Base-by-base conservation (phyloP, 257 asterid species). In the Rehmannia glutinosa region DNA sequence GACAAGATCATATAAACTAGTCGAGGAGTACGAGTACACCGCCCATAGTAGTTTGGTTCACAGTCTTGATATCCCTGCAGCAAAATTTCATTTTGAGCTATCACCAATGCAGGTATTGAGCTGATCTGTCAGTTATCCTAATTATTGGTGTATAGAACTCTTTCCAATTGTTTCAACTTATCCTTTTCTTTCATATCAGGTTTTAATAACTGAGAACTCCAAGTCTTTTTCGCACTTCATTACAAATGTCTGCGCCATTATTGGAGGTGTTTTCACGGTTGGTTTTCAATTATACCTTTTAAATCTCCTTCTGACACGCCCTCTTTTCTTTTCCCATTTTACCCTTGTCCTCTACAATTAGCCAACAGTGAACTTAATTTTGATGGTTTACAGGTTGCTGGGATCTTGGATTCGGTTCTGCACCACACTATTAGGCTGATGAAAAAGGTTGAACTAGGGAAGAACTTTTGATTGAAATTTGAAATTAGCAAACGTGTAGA, bases 191-290 rank as follows among this genome's bases (percentile, higher is more conserved):
- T 8, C 70, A 15, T 72, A n/a, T n/a, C n/a, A 92, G 98, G 88
- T 89, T 59, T 66, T 92, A 30, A 82, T 89, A 69, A 82, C 95
- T 32, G 95, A 87, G 81, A 75, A 83, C 53, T 52, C 84, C n/a
- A 87, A 89, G 77, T 87, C 97, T 20, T 92, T 92, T 54, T 74
- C 91, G 13, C 98, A 92, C 80, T 92, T 92, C 39, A 76, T 89
- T 49, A 92, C 98, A 50, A 87, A 84, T 42, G 80, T 87, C 17
- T 92, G 97, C 41, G 96, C 98, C 76, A 89, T 92, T 35, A 87
- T 92, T 42, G 98, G 98, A 75, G 98, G 98, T 36, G 88, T 92
- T 78, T 92, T 87, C 64, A 92, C 98, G 87, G 98, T 92, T 28
- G 46, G 94, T 75, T 57, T 65, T 74, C 65, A 21, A n/a, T n/a